phyloP scores from a whole-genome alignment of 257 asterid genomes.

The Handroanthus guayacan region DNA sequence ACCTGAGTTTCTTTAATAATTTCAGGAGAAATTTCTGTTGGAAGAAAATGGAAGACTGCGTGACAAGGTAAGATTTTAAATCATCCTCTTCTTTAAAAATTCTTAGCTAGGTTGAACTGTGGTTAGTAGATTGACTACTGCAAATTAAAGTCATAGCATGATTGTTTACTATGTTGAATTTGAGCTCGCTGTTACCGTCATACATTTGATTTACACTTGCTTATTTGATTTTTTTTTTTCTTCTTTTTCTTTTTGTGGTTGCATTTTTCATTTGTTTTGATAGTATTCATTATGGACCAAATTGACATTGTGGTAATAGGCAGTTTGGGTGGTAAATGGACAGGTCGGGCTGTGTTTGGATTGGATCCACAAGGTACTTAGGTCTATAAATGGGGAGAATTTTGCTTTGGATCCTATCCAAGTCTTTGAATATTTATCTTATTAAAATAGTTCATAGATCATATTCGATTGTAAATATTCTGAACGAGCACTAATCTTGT shows the following conservation, averaged over 20 bases:
- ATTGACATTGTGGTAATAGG: too few species aligned
- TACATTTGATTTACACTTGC: not conserved
- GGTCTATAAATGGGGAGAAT: too few species aligned
- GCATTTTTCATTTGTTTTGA: not conserved
- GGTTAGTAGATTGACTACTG: not conserved
- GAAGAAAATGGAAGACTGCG: conserved; percentile 39
- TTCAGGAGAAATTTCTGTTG: conserved; percentile 39
- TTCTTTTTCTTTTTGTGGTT: too few species aligned
- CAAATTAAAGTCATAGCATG: not conserved
- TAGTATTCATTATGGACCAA: not conserved
- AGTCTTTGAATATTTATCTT: too few species aligned
- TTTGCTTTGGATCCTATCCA: too few species aligned
- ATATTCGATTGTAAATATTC: too few species aligned
- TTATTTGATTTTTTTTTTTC: not conserved
- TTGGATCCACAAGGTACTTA: not conserved
- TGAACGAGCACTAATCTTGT: too few species aligned
- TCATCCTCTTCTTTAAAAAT: not conserved
- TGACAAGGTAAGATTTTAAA: conserved; percentile 33
- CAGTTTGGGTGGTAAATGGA: too few species aligned
- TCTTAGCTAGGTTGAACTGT: conserved; percentile 1
- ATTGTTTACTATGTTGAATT: not conserved
- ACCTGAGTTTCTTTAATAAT: not conserved
- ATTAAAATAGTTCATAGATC: too few species aligned
- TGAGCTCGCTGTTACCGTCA: not conserved
- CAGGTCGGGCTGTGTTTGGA: not conserved